Evolutionary conservation across 306 rosid species (phyloP), one percentile per base, ranked within the genome.

Genomic region (Quercus wislizeni): DNA sequence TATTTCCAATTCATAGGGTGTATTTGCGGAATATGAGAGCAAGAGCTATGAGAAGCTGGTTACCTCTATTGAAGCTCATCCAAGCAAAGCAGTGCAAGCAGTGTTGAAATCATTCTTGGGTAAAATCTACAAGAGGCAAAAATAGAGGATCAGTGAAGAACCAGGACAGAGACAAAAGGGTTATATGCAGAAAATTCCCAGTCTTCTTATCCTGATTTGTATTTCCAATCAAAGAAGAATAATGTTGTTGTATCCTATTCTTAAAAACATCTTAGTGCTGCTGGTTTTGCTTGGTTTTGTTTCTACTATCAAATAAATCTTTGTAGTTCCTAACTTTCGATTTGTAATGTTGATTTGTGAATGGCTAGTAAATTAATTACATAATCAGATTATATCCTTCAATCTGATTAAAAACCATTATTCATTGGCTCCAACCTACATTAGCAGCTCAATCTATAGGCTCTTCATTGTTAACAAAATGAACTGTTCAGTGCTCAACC

Each of bases 41-140:
- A 28, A 62, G 61, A 95, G 96, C 79, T 90, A 91, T 68, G 80
- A 84, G 87, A 90, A 87, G 80, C 88, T 96, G 63, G 78, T 82
- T 23, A 58, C 77, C 28, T 87, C 90, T 61, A 96, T 93, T 59
- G 94, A 96, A 87, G 90, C 87, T 81, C 98, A 93, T 82, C 89
- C 96, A 23, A 90, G 86, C 76, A 82, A 81, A 65, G 92, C 93
- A 18, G 93, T 96, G 55, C 98, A 93, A 65, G 97, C 90, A 5
- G 97, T 93, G 70, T 82, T 96, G 90, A 90, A 91, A 82, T 93
- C 96, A 21, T 93, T 96, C 87, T 83, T 96, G 91, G 92, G 82
- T 61, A 93, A 96, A 84, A 93, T 96, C 61, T 93, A 93, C 93
- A 90, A 88, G 91, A 89, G 99, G 88, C 88, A 87, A 85, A 96